These are phyloP conservation scores for Myrica gale DNA, from an alignment of 306 rosid genomes.

Conservation along the genomic window DNA sequence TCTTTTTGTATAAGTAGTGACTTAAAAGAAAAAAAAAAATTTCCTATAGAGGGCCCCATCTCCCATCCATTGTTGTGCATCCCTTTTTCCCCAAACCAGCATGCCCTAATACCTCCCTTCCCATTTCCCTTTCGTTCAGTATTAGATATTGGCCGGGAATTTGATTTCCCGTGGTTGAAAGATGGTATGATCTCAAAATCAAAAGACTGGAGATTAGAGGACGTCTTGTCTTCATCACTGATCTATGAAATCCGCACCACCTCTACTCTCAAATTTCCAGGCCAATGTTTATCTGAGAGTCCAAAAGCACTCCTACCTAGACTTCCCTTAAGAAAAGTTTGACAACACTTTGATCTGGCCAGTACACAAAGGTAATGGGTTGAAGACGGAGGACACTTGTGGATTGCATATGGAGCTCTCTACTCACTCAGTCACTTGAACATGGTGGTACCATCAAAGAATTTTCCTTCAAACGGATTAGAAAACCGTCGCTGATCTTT, in stretches of 20 bases:
- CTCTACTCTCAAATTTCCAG: constrained; percentile 34
- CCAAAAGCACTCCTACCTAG: constrained; percentile 34
- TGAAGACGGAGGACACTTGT: constrained; percentile 42
- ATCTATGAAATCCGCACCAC: constrained; percentile 21
- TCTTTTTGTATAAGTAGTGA: too few species aligned
- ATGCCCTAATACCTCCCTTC: too few species aligned
- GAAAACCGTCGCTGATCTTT: background rate
- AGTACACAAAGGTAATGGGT: constrained; percentile 38
- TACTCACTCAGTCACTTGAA: constrained; percentile 42
- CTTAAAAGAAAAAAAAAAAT: too few species aligned
- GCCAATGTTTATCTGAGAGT: constrained; percentile 33
- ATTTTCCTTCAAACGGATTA: background rate
- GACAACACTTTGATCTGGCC: constrained; percentile 36
- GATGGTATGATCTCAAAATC: constrained; percentile 65
- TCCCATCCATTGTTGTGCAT: too few species aligned
- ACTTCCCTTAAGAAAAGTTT: constrained; percentile 37
- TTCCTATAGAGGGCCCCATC: too few species aligned
- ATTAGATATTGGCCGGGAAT: constrained; percentile 62
- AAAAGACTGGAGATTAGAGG: constrained; percentile 59
- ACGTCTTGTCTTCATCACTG: constrained; percentile 49
- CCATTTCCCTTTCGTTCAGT: background rate
- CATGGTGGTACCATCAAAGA: constrained; percentile 5
- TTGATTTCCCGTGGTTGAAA: constrained; percentile 92
- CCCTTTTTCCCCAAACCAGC: too few species aligned
- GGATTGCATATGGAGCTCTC: constrained; percentile 57